Conservation (phyloP, 2,329 filamentous ascomycete species). For the Cyphellophora europaea region DNA sequence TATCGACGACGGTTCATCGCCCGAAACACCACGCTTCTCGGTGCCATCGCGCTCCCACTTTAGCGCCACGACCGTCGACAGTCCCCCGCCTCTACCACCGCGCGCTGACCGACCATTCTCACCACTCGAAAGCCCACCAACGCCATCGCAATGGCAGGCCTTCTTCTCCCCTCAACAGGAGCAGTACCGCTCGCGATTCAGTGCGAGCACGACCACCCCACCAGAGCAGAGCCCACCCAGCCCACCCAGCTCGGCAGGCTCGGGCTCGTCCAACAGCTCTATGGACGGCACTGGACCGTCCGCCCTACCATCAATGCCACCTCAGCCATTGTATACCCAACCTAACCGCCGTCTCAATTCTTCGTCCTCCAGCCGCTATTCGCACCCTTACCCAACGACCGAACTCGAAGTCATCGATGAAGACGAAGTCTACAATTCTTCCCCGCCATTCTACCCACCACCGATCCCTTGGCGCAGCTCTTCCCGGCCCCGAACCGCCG, state of each 20-base stretch:
- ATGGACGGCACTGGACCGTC: too few relatives aligned
- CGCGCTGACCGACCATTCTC: background rate
- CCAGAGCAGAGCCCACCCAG: too few relatives aligned
- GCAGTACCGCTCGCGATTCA: background rate
- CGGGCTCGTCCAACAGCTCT: too few relatives aligned
- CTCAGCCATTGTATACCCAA: too few relatives aligned
- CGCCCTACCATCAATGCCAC: too few relatives aligned
- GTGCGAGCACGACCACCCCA: background rate
- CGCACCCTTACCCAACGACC: background rate
- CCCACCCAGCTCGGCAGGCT: too few relatives aligned
- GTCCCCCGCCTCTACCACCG: background rate
- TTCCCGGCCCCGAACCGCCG: too few relatives aligned
- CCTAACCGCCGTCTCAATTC: too few relatives aligned
- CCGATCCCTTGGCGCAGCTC: background rate
- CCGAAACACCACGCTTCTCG: background rate
- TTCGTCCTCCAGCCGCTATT: background rate
- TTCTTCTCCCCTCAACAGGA: background rate
- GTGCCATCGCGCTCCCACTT: background rate
- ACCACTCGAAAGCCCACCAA: background rate
- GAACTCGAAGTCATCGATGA: background rate
- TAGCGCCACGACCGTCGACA: background rate
- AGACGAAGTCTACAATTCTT: background rate
- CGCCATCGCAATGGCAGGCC: background rate
- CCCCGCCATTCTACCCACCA: background rate
- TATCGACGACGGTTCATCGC: background rate